Evolutionary conservation across 2,329 filamentous ascomycete genomes (phyloP).

Genomic region (Beauveria sp.): DNA sequence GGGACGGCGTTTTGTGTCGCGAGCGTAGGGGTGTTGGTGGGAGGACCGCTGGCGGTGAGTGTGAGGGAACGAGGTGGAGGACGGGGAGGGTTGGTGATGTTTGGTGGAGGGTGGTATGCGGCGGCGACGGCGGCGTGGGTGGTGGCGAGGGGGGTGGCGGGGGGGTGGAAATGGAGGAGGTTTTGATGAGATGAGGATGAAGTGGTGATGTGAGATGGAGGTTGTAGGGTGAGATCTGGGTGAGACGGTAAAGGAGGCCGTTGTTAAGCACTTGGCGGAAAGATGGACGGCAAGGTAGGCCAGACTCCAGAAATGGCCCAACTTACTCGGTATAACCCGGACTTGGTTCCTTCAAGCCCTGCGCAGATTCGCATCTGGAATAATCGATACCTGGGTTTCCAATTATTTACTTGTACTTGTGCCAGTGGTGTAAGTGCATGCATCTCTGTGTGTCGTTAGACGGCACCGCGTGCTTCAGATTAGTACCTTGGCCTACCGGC

Average conservation of each 20-base stretch:
- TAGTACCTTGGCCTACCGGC: background rate
- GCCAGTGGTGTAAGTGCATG: too few relatives aligned
- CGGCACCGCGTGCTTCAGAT: background rate
- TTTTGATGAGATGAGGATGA: background rate
- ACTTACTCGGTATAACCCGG: too few relatives aligned
- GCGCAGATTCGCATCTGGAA: too few relatives aligned
- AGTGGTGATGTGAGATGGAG: too few relatives aligned
- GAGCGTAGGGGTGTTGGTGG: conserved; percentile 49
- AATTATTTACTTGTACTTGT: too few relatives aligned
- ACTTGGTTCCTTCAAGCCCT: too few relatives aligned
- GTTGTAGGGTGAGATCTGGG: too few relatives aligned
- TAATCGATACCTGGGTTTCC: too few relatives aligned
- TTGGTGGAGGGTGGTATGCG: conserved; percentile 42
- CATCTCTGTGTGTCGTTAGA: background rate
- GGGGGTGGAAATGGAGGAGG: conserved; percentile 14
- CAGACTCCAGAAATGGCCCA: too few relatives aligned
- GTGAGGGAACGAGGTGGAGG: conserved; percentile 42
- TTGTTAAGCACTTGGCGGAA: too few relatives aligned
- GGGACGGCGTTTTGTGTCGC: conserved; percentile 64
- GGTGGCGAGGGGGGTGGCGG: conserved; percentile 17
- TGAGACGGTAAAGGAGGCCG: too few relatives aligned
- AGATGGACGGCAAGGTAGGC: too few relatives aligned
- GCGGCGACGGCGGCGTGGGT: conserved; percentile 27
- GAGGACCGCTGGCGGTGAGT: conserved; percentile 50
- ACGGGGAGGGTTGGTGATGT: conserved; percentile 47